phyloP scores from a whole-genome alignment of 345 rosid genomes.

The Moringa oleifera region DNA sequence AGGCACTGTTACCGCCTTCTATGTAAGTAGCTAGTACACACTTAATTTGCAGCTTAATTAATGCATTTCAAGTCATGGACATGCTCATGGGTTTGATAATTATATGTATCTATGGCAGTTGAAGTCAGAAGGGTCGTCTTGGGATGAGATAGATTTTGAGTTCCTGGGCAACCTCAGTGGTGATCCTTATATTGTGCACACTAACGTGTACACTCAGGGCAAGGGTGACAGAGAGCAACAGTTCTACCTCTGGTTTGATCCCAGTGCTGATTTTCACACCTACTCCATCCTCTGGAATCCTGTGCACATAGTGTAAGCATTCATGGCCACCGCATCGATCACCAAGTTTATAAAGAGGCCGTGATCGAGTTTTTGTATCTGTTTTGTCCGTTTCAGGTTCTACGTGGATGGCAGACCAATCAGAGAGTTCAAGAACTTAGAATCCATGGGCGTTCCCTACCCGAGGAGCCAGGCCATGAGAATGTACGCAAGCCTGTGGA shows the following conservation, averaged over 20 bases:
- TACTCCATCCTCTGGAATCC: constrained; percentile 70
- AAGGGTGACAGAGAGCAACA: constrained; percentile 74
- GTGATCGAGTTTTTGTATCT: too few species aligned
- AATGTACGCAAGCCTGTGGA: constrained; percentile 55
- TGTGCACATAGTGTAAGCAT: constrained; percentile 42
- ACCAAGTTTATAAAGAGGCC: too few species aligned
- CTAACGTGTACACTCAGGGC: constrained; percentile 59
- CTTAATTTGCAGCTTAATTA: too few species aligned
- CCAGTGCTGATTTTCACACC: constrained; percentile 63
- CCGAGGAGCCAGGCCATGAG: constrained; percentile 61
- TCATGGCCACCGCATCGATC: background rate
- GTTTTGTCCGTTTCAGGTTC: constrained; percentile 24
- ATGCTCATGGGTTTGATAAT: too few species aligned
- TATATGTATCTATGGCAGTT: constrained; percentile 37
- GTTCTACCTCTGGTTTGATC: constrained; percentile 69
- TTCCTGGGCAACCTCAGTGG: constrained; percentile 72
- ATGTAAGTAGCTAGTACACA: constrained; percentile 49
- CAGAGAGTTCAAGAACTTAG: constrained; percentile 52
- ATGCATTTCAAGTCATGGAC: too few species aligned
- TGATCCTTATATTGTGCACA: constrained; percentile 58
- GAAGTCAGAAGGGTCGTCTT: constrained; percentile 43
- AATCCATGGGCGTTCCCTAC: constrained; percentile 36
- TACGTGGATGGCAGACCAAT: constrained; percentile 44
- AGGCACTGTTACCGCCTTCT: constrained; percentile 49
- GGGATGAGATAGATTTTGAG: constrained; percentile 78